A percentile compares a stretch with the other conserved stretches of the same genome.
phyloP scores from a whole-genome alignment of 148 eudicot species.

The Rhododendron griersonianum region DNA sequence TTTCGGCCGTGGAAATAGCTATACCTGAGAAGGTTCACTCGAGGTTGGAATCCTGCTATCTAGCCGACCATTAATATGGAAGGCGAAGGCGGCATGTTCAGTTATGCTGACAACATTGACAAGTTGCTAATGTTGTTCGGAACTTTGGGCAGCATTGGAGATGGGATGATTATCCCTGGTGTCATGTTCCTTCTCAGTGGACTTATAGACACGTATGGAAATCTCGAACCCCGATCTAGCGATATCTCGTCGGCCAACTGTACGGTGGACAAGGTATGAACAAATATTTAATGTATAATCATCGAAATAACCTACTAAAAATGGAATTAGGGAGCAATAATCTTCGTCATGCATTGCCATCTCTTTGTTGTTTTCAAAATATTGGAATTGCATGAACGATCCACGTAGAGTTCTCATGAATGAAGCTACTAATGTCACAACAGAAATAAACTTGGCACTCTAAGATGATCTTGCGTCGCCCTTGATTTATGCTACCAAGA shows the following conservation, averaged over 20 bases:
- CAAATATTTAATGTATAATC: background rate
- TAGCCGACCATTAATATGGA: background rate
- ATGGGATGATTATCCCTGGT: slow-evolving; percentile 26
- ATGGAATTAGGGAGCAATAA: background rate
- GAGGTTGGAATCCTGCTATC: background rate
- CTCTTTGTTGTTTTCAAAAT: background rate
- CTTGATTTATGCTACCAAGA: background rate
- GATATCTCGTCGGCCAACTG: slow-evolving; percentile 15
- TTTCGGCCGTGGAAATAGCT: background rate
- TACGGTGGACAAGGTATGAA: slow-evolving; percentile 32
- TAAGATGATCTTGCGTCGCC: background rate
- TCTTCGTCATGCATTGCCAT: background rate
- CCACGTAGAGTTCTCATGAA: background rate
- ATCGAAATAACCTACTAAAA: background rate
- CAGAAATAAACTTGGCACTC: background rate
- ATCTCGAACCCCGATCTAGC: background rate
- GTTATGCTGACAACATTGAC: background rate
- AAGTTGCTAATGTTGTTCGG: background rate
- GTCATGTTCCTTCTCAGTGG: slow-evolving; percentile 31
- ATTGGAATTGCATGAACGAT: background rate
- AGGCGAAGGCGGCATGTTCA: background rate
- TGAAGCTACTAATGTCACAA: background rate
- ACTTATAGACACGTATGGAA: slow-evolving; percentile 25
- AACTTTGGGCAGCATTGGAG: background rate
- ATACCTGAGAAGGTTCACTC: background rate